Base-by-base conservation (phyloP, 2,329 filamentous ascomycete species). In the Xylaria sp. region DNA sequence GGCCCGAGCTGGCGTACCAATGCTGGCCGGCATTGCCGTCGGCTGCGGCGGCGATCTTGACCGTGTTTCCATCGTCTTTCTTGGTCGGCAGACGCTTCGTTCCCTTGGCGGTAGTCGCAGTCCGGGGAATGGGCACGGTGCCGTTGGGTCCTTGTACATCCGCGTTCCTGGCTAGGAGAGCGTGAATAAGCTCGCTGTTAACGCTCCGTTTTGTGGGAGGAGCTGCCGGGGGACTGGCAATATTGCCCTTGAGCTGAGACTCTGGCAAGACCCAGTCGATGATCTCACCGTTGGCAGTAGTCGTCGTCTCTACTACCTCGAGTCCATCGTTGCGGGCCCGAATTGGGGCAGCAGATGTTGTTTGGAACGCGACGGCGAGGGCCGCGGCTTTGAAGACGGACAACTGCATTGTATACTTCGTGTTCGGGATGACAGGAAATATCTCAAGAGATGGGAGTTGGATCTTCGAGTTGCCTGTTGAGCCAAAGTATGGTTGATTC, bases 1-100 rank as follows among this genome's bases (percentile, higher is more conserved):
- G 64, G 11, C 61, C 64, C 1, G 64, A 57, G 51, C 57, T 67
- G 2, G 64, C 58, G 42, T 67, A 67, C 64, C 64, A 67, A 31
- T 67, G 64, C n/a, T 53, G 21, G n/a, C 62, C 58, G 2, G 46
- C 25, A 42, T 59, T 51, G 47, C 55, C 15, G 25, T 31, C 49
- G 12, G 23, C 25, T 6, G 64, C 51, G 6, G 61, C 49, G 19
- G 33, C 7, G 2, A 57, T 28, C 40, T 57, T 62, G 3, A 50
- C 12, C n/a, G 23, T 4, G 6, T 17, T 7, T 2, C 5, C 51
- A n/a, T 65, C 4, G 31, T 65, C 58, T 11, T 21, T 1, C 21
- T 33, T 46, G 7, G 35, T 54, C 2, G 64, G 64, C 14, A 65
- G 58, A 11, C 64, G 58, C 54, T 67, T 65, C 11, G 21, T n/a